These are phyloP conservation scores for Lichtheimia ramosa DNA, from an alignment of 371 early-diverging fungal species.

Conservation along the genomic window DNA sequence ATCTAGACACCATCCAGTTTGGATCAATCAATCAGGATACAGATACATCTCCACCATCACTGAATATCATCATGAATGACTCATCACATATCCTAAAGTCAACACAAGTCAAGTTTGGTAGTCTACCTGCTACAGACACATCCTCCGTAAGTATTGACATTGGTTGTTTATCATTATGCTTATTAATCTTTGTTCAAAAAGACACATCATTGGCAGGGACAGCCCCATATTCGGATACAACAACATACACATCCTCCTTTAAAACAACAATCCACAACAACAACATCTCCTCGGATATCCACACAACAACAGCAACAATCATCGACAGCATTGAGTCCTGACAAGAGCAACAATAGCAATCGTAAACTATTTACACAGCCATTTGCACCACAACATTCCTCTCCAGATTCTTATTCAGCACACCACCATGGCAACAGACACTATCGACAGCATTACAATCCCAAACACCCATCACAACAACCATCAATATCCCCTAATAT, in stretches of 20 bases:
- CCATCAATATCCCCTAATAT: constrained; percentile 31
- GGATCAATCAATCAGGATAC: constrained; percentile 54
- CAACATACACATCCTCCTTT: constrained; percentile 13
- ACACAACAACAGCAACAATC: too few species aligned
- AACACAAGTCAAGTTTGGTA: constrained; percentile 40
- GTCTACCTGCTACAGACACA: constrained; percentile 38
- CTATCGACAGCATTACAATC: constrained; percentile 19
- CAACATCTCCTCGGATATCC: constrained; percentile 13
- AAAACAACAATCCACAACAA: constrained; percentile 1
- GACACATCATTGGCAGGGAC: constrained; percentile 2
- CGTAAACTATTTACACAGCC: constrained; percentile 5
- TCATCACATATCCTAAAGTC: constrained; percentile 21
- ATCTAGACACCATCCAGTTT: constrained; percentile 47
- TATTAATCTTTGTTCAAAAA: neutral
- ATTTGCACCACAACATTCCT: constrained; percentile 7
- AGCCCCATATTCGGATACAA: neutral
- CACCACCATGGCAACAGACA: neutral
- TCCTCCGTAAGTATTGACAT: constrained; percentile 25
- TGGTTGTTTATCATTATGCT: too few species aligned
- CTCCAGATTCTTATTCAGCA: neutral
- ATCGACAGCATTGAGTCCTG: constrained; percentile 15
- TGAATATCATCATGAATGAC: constrained; percentile 11
- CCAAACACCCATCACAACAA: constrained; percentile 12
- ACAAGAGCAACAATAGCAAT: constrained; percentile 4
- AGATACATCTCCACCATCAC: constrained; percentile 19